Evolutionary conservation across 73 alveolate genomes (phyloP).

Genomic region (Tetrahymena elliotti): DNA sequence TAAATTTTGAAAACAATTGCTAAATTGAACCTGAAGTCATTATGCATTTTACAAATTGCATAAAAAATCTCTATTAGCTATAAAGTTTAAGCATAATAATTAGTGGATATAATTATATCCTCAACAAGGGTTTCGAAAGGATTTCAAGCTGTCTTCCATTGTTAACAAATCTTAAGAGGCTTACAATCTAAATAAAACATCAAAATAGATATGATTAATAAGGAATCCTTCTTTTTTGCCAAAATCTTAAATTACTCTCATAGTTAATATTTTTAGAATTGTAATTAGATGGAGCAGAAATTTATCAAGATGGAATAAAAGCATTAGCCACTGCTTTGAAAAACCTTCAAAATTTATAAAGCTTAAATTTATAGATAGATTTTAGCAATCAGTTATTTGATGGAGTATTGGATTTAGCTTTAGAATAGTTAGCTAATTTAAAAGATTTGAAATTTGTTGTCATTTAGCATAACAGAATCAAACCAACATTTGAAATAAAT

Average conservation of each 20-base stretch:
- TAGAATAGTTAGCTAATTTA: background rate
- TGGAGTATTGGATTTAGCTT: background rate
- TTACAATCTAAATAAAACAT: no score
- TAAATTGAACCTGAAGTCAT: background rate
- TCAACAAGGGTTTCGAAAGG: background rate
- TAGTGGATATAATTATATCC: background rate
- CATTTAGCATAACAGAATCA: background rate
- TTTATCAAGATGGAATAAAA: background rate
- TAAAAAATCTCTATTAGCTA: no score
- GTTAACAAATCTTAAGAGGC: background rate
- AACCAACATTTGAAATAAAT: background rate
- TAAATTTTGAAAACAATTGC: background rate
- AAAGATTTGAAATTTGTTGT: background rate
- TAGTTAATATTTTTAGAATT: no score
- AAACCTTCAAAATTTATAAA: background rate
- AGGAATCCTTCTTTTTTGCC: background rate
- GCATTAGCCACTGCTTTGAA: background rate
- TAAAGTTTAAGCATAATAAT: background rate
- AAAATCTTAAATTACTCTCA: background rate
- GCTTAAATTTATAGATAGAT: no score
- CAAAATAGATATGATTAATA: background rate
- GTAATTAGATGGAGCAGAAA: background rate
- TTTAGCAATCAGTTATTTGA: background rate
- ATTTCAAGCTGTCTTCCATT: background rate
- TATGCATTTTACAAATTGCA: background rate